Base-by-base conservation (phyloP, 1,139 yeast genomes). In the Pichia sp. region DNA sequence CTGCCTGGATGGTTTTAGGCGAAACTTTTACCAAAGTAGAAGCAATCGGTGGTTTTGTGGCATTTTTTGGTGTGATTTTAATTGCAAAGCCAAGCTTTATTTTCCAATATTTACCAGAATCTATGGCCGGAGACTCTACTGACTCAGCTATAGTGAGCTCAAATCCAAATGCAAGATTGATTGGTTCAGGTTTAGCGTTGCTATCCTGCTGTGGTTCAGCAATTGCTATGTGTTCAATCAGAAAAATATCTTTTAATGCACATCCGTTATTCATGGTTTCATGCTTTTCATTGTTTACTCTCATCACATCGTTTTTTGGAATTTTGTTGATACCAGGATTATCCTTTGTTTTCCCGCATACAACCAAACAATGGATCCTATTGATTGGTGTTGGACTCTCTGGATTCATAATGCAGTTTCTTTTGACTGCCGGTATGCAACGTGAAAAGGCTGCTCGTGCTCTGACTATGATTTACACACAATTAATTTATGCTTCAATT, bases 81-180 rank as follows among this genome's bases (percentile, higher is more conserved):
- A 85, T 88, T 53, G 92, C 95, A 1, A 77, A 87, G 57, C 97
- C 97, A 0, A 65, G 75, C n/a, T 83, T 83, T 52, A 54, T 86
- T 33, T 79, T 85, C 9, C 6, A n/a, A 8, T 57, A 47, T 38
- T 29, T 47, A 28, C 26, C 55, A 23, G 42, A 52, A 9, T 34
- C 41, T 8, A 11, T 8, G 11, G 35, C 9, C 2, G 29, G 3
- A n/a, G 40, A 53, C 44, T 28, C 48, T 44, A 37, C 7, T 29
- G 37, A n/a, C 3, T 28, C 2, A n/a, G 1, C 23, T 16, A 16
- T 16, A 16, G 23, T 16, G 23, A 39, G 53, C 44, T 28, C 48
- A 44, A 37, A 44, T 9, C 10, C 45, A 16, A 43, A 40, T 31
- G 7, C 7, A 4, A 61, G 77, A 46, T 44, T 72, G 4, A 42